Evolutionary conservation across 345 rosid species (phyloP).

Genomic region (Eucalyptus pauciflora): DNA sequence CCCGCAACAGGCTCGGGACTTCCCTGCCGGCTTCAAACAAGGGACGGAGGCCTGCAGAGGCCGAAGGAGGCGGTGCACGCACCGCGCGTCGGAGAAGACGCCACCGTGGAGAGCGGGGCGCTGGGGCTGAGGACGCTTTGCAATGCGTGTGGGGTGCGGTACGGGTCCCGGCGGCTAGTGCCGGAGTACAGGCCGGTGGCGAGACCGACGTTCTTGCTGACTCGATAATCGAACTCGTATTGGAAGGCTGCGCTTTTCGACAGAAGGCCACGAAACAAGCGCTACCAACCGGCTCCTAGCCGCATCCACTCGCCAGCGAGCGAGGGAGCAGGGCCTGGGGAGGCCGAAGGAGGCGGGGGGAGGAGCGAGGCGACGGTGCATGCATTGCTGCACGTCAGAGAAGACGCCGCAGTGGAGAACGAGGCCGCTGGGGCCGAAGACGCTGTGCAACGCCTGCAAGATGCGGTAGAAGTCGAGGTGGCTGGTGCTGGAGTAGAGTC

Average conservation of each 20-base stretch:
- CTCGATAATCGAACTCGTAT: not conserved
- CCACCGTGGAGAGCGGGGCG: not conserved
- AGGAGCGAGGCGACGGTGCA: too few species aligned
- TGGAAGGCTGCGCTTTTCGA: rapidly evolving
- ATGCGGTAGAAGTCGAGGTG: too few species aligned
- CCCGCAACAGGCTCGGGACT: not conserved
- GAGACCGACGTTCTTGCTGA: not conserved
- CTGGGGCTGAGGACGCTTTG: not conserved
- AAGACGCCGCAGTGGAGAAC: too few species aligned
- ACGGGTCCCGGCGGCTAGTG: not conserved
- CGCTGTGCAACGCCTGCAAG: not conserved
- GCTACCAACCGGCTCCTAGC: too few species aligned
- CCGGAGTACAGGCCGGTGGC: not conserved
- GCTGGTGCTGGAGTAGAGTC: too few species aligned
- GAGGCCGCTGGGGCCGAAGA: too few species aligned
- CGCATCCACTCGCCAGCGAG: too few species aligned
- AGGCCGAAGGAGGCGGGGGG: too few species aligned
- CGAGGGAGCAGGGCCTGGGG: too few species aligned
- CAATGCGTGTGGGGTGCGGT: not conserved
- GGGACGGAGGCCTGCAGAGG: not conserved
- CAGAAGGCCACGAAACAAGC: too few species aligned
- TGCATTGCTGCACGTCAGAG: too few species aligned
- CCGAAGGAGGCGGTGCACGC: not conserved
- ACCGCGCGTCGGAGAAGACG: not conserved
- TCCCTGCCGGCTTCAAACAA: not conserved